Base-by-base conservation (phyloP, 495 filamentous ascomycete species). In the Parmelia sp. region DNA sequence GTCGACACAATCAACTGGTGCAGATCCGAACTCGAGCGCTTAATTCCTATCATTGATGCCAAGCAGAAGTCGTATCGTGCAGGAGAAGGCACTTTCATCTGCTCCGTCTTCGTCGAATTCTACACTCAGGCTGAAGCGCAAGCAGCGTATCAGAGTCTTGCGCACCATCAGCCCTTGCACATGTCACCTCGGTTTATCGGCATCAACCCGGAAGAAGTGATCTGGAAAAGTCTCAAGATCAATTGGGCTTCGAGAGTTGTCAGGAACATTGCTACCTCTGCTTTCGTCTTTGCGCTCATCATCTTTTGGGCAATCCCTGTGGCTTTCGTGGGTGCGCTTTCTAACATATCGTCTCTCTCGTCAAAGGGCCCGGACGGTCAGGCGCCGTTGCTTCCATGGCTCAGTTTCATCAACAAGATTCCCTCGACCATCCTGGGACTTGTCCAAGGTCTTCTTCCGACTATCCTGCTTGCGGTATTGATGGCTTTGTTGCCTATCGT, bases 281-380 rank as follows among this genome's bases (percentile, higher is more conserved):
- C 79, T 57, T 89, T 93, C 73, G 86, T 97, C 60, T 72, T 76
- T 33, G 89, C 82, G 27, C 75, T 97, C 75, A 90, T 97, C 71
- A 82, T 98, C 71, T 97, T 98, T 82, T 97, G 92, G 91, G 85
- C 90, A n/a, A 90, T 98, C 64, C 94, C 94, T 5, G 91, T 96
- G 40, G 90, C 87, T 27, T 80, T 91, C 62, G 91, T 97, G 61
- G 93, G 90, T 79, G 66, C 82, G 23, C 88, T 98, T 70, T 96
- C 92, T 63, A 95, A 98, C 74, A 85, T 97, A 73, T 80, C 82
- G 70, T 82, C 78, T 59, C 76, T 98, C 15, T 58, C 66, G 8
- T 58, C 66, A 4, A 9, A 25, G 42, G 58, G 58, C 39, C 40
- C 53, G 25, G 36, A 57, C 4, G 45, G 40, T 25, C 45, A 45